phyloP scores from a whole-genome alignment of 78 protist genomes.

The Pelomyxa schiedti region DNA sequence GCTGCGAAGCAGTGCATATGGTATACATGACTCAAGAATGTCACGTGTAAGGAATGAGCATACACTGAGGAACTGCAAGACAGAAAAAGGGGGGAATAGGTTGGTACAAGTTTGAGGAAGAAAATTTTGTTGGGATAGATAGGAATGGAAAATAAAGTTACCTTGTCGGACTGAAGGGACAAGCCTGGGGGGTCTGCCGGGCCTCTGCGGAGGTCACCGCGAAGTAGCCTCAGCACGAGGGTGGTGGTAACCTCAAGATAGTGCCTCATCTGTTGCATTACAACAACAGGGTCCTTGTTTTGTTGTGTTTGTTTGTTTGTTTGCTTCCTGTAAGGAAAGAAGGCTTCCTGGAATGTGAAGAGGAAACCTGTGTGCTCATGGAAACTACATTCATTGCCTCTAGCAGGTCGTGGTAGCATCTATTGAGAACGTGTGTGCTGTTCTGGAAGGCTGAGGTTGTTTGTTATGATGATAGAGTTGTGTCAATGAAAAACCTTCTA shows the following conservation, averaged over 20 bases:
- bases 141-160: background rate
- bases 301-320: no score
- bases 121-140: background rate
- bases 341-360: no score
- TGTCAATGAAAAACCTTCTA: slow-evolving; percentile 11
- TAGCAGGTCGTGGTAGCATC: slow-evolving; percentile 20
- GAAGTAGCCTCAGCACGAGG: slow-evolving; percentile 14
- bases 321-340: no score
- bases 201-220: background rate
- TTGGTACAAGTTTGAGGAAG: slow-evolving; percentile 5
- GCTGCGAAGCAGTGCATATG: slow-evolving; percentile 48
- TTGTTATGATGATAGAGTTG: background rate
- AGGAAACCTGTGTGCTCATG: no score
- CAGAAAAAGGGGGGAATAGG: background rate
- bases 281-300: no score
- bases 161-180: slow-evolving; percentile 15
- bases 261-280: no score
- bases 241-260: slow-evolving; percentile 33
- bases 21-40: slow-evolving; percentile 22
- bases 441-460: slow-evolving; percentile 29
- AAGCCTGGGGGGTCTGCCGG: slow-evolving; percentile 29
- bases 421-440: slow-evolving; percentile 27
- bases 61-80: slow-evolving; percentile 18
- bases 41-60: slow-evolving; percentile 39
- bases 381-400: slow-evolving; percentile 9